Conservation (phyloP, 331 rosid genomes). For the Acacia pycnantha region DNA sequence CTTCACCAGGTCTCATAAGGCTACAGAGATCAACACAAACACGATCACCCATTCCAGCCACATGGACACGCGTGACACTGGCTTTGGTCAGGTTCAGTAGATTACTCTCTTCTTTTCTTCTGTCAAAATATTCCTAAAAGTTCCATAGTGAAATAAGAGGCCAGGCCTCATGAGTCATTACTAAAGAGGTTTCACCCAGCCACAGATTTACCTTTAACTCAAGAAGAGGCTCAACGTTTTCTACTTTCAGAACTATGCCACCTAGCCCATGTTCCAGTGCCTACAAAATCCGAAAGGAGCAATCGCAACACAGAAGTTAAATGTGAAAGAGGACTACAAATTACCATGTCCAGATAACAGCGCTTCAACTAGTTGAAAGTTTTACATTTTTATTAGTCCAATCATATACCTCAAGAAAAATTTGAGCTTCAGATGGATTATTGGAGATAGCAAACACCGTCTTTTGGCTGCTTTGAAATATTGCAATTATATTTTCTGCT, state of each 20-base stretch:
- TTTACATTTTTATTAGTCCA: not conserved
- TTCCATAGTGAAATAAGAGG: conserved; percentile 41
- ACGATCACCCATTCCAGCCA: conserved; percentile 91
- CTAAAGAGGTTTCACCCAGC: conserved; percentile 29
- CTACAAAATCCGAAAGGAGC: conserved; percentile 43
- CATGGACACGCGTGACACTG: conserved; percentile 60
- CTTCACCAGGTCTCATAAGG: conserved; percentile 93
- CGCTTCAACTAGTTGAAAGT: not conserved
- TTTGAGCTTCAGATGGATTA: conserved; percentile 61
- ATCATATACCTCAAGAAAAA: conserved; percentile 74
- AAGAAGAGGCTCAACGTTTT: conserved; percentile 66
- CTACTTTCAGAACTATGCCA: conserved; percentile 80
- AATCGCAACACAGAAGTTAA: not conserved
- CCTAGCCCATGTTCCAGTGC: conserved; percentile 90
- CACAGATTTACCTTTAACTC: conserved; percentile 67
- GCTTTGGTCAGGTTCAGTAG: conserved; percentile 73
- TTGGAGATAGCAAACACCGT: conserved; percentile 67
- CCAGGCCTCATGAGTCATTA: conserved; percentile 9
- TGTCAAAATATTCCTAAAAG: conserved; percentile 85
- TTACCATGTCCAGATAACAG: not conserved
- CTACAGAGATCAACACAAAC: conserved; percentile 95
- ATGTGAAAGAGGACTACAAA: not conserved
- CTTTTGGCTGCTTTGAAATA: conserved; percentile 70
- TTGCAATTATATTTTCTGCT: conserved; percentile 87
- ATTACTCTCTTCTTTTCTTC: conserved; percentile 63